Evolutionary conservation across 2,329 filamentous ascomycete genomes (phyloP).

Genomic region (Drechslerella dactyloides): DNA sequence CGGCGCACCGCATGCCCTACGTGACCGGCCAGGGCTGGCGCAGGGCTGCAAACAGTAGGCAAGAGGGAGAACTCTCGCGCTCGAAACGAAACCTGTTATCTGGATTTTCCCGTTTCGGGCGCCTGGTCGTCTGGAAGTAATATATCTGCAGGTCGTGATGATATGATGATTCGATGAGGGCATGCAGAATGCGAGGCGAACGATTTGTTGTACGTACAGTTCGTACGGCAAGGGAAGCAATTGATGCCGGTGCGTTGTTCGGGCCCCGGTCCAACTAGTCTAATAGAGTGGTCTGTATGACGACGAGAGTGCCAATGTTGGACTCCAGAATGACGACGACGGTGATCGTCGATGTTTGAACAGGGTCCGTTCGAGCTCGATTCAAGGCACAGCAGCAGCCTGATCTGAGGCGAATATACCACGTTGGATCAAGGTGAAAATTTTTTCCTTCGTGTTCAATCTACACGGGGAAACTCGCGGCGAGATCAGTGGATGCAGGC

Average conservation of each 20-base stretch:
- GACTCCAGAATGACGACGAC: too few relatives aligned
- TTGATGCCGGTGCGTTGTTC: too few relatives aligned
- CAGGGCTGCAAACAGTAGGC: slow-evolving; percentile 1
- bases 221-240: too few relatives aligned
- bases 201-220: slow-evolving; percentile 1
- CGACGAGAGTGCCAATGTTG: slow-evolving; percentile 13
- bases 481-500: too few relatives aligned
- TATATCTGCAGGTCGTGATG: slow-evolving; percentile 6
- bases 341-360: too few relatives aligned
- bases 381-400: too few relatives aligned
- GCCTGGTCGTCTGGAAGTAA: too few relatives aligned
- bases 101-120: slow-evolving; percentile 7
- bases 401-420: too few relatives aligned
- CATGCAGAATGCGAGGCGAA: background rate
- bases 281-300: background rate
- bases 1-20: too few relatives aligned
- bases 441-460: background rate
- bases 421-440: background rate
- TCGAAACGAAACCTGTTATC: slow-evolving; percentile 10
- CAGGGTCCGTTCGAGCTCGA: too few relatives aligned
- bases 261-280: too few relatives aligned
- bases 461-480: slow-evolving; percentile 22
- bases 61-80: slow-evolving; percentile 19
- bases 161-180: background rate
- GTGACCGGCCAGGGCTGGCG: slow-evolving; percentile 15